Percentiles rank a stretch among this genome's conserved stretches.
phyloP scores from a whole-genome alignment of 2,329 filamentous ascomycete genomes.

The Rhynchosporium graminicola region DNA sequence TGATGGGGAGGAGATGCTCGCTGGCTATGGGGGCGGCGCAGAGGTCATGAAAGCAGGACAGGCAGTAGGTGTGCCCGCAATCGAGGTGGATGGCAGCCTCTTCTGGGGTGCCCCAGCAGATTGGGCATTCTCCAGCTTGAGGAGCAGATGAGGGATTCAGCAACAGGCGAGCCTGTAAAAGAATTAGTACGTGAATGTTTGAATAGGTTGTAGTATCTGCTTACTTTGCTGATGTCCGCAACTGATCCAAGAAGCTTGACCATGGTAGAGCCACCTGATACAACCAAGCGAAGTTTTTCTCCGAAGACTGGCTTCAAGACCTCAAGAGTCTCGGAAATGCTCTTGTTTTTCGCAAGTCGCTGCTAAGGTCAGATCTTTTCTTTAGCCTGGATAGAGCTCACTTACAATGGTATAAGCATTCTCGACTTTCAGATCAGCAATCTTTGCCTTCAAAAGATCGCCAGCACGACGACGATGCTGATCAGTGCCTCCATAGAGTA shows the following conservation, averaged over 20 bases:
- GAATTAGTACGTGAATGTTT: background rate
- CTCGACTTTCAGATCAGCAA: background rate
- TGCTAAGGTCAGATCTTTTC: background rate
- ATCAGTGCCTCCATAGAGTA: background rate
- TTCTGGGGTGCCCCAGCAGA: background rate
- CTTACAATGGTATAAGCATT: background rate
- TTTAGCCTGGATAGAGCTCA: background rate
- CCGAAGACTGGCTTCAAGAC: background rate
- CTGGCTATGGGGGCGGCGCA: background rate
- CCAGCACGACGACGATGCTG: background rate
- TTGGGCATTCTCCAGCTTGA: background rate
- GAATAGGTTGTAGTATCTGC: background rate
- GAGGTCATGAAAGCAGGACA: background rate
- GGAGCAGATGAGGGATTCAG: background rate
- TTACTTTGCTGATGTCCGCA: background rate
- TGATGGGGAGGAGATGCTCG: background rate
- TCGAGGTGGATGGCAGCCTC: background rate
- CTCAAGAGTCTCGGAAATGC: background rate
- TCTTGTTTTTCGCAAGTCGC: background rate
- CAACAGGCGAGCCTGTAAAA: background rate
- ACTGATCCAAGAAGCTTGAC: background rate
- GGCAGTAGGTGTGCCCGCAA: slow-evolving; percentile 9
- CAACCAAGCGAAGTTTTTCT: background rate
- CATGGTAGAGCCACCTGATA: background rate
- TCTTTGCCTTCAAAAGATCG: background rate